Evolutionary conservation across 2,329 filamentous ascomycete species (phyloP).

Genomic region (Calonectria honghensis): DNA sequence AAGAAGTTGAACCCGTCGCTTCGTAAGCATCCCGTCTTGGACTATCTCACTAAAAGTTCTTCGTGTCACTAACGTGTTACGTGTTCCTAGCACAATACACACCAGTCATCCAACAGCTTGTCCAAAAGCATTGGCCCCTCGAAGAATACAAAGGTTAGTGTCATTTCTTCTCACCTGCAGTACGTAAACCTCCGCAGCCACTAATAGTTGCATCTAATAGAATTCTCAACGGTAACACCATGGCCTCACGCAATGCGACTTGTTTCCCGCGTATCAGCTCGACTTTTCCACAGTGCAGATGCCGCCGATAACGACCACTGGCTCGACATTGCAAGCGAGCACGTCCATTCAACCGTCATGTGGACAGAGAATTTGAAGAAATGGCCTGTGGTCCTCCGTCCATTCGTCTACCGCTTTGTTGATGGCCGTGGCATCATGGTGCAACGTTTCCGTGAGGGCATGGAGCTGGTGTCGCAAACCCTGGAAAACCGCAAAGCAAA

Average conservation of each 20-base stretch:
- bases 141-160: slow-evolving; percentile 12
- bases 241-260: slow-evolving; percentile 30
- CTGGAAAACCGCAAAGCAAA: slow-evolving; percentile 20
- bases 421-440: slow-evolving; percentile 27
- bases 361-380: slow-evolving; percentile 35
- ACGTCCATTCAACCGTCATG: slow-evolving; percentile 30
- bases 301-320: slow-evolving; percentile 34
- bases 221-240: neutral
- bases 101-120: slow-evolving; percentile 28
- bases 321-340: slow-evolving; percentile 35
- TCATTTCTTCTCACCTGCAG: neutral
- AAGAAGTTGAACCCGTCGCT: slow-evolving; percentile 37
- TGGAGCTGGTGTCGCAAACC: slow-evolving; percentile 24
- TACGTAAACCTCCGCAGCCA: too few relatives aligned
- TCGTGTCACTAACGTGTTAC: neutral
- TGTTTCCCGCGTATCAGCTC: slow-evolving; percentile 29
- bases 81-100: slow-evolving; percentile 18
- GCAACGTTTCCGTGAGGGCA: slow-evolving; percentile 30
- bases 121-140: slow-evolving; percentile 32
- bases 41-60: neutral
- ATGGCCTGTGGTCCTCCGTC: slow-evolving; percentile 31
- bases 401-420: slow-evolving; percentile 35
- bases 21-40: slow-evolving; percentile 15
- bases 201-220: neutral
- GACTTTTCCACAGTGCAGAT: slow-evolving; percentile 33